Conservation (phyloP, 129 eudicot species). For the Glebionis coronaria region DNA sequence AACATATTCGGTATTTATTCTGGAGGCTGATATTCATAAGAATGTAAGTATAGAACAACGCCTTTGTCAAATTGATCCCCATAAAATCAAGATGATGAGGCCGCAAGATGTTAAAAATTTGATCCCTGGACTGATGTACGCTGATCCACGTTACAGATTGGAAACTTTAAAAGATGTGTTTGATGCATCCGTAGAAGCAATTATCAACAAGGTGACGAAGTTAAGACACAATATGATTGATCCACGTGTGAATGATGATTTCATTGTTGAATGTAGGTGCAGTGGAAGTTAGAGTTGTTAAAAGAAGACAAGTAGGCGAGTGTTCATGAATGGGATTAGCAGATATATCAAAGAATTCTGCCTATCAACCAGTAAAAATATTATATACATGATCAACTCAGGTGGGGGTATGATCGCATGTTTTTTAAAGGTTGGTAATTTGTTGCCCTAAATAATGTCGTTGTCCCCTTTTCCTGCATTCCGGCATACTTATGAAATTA, state of each 20-base stretch:
- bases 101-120: conserved; percentile 15
- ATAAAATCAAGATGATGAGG: conserved; percentile 18
- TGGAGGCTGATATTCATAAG: neutral
- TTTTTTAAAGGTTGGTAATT: neutral
- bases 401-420: neutral
- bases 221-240: conserved; percentile 52
- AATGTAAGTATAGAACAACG: conserved; percentile 5
- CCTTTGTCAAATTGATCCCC: conserved; percentile 1
- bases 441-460: too few relatives aligned
- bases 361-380: conserved; percentile 37
- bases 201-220: conserved; percentile 22
- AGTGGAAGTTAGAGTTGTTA: conserved; percentile 38
- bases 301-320: conserved; percentile 53
- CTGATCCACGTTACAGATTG: conserved; percentile 15
- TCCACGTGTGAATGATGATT: conserved; percentile 36
- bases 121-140: conserved; percentile 22
- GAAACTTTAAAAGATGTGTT: conserved; percentile 24
- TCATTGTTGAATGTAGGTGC: conserved; percentile 34
- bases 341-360: conserved; percentile 51
- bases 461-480: too few relatives aligned
- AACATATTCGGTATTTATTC: neutral
- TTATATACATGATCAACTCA: neutral
- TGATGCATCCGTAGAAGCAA: conserved; percentile 38
- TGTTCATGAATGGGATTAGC: conserved; percentile 55
- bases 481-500: too few relatives aligned